phyloP scores from a whole-genome alignment of 345 rosid species.

The Arabidopsis suecica region DNA sequence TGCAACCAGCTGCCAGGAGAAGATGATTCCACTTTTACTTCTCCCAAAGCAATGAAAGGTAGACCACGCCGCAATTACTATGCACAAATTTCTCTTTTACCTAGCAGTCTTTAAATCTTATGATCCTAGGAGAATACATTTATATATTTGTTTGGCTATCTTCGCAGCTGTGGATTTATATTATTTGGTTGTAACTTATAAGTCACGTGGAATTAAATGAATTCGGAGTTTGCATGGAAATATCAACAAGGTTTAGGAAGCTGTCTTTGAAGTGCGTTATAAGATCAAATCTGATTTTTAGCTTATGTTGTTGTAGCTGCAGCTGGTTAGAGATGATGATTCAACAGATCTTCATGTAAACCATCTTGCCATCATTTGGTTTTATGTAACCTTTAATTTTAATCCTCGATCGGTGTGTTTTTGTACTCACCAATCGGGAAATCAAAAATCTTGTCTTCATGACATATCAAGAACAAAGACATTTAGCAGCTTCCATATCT shows the following conservation, averaged over 20 bases:
- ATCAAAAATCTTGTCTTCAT: constrained; percentile 6
- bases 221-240: background rate
- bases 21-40: constrained; percentile 52
- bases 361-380: constrained; percentile 20
- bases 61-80: background rate
- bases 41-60: constrained; percentile 11
- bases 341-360: constrained; percentile 20
- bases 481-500: background rate
- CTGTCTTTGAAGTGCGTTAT: constrained; percentile 9
- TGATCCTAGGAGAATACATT: background rate
- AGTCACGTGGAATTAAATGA: background rate
- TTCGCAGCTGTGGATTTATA: background rate
- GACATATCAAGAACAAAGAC: constrained; percentile 1
- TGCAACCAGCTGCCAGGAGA: constrained; percentile 62
- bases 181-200: constrained; percentile 6
- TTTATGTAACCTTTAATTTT: constrained; percentile 15
- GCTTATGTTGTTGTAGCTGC: constrained; percentile 25
- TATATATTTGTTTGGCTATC: background rate
- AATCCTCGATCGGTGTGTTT: background rate
- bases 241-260: background rate
- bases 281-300: background rate
- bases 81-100: background rate
- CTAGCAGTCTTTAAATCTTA: background rate
- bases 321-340: constrained; percentile 23
- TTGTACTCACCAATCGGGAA: constrained; percentile 3